These are phyloP conservation scores for Jaapia argillacea DNA, from an alignment of 768 basidiomycete species.

Conservation along the genomic window DNA sequence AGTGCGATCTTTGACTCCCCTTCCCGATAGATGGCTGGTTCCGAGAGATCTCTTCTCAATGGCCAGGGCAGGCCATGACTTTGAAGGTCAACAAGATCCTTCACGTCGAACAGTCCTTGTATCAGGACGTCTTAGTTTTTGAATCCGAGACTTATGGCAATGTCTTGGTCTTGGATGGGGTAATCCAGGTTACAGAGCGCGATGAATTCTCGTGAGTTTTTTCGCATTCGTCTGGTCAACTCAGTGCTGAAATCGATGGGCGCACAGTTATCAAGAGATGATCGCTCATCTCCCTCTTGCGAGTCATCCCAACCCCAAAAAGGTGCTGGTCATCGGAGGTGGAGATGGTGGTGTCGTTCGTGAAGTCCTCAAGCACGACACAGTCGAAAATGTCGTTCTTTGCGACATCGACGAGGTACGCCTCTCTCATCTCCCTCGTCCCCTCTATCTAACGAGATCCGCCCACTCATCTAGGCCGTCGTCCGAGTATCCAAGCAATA, in stretches of 20 bases:
- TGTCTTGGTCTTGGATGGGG: constrained; percentile 90
- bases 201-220: constrained; percentile 91
- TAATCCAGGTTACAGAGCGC: constrained; percentile 94
- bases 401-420: constrained; percentile 95
- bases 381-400: constrained; percentile 85
- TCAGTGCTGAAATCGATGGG: neutral
- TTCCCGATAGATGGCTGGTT: constrained; percentile 98
- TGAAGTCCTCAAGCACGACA: constrained; percentile 90
- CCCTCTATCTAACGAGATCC: neutral
- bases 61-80: constrained; percentile 97
- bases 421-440: neutral
- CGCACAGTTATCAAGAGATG: constrained; percentile 93
- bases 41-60: constrained; percentile 89
- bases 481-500: constrained; percentile 88
- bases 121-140: constrained; percentile 97
- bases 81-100: constrained; percentile 93
- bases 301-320: constrained; percentile 92
- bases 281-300: constrained; percentile 95
- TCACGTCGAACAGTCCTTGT: constrained; percentile 86
- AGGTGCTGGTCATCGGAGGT: constrained; percentile 95
- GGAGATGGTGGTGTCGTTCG: constrained; percentile 98
- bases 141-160: constrained; percentile 96
- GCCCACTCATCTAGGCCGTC: constrained; percentile 55
- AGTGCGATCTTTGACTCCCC: neutral
- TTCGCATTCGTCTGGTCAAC: constrained; percentile 1